A percentile compares a stretch with the other conserved stretches of the same genome.
These are phyloP conservation scores for Cladophialophora yegresii DNA, from an alignment of 2,329 filamentous ascomycete species.

Conservation along the genomic window DNA sequence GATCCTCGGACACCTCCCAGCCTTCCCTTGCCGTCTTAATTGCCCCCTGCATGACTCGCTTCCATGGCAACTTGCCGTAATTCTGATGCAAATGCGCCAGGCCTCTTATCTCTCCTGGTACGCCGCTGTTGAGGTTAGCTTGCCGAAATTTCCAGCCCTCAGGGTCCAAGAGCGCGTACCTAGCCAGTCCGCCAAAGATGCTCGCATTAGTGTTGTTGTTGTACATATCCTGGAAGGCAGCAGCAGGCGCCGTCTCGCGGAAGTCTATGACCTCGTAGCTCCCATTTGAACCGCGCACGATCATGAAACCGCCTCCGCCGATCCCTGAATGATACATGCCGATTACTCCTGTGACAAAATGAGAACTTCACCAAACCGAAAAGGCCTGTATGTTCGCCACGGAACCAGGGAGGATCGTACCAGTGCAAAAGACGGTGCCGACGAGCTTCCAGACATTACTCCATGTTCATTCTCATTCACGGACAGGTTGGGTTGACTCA, in stretches of 20 bases:
- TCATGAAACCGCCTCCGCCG: slow-evolving; percentile 87
- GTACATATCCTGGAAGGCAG: slow-evolving; percentile 84
- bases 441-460: slow-evolving; percentile 54
- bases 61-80: slow-evolving; percentile 67
- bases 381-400: too few relatives aligned
- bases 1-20: slow-evolving; percentile 71
- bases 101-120: slow-evolving; percentile 67
- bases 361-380: too few relatives aligned
- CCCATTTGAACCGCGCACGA: slow-evolving; percentile 72
- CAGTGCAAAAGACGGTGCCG: slow-evolving; percentile 72
- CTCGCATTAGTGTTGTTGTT: slow-evolving; percentile 67
- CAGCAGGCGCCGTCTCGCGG: slow-evolving; percentile 80
- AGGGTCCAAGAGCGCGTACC: slow-evolving; percentile 40
- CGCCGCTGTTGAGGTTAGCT: slow-evolving; percentile 47
- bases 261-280: slow-evolving; percentile 86
- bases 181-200: slow-evolving; percentile 70
- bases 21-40: slow-evolving; percentile 72
- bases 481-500: slow-evolving; percentile 39
- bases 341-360: too few relatives aligned
- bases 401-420: too few relatives aligned
- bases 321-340: slow-evolving; percentile 82
- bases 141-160: neutral
- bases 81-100: slow-evolving; percentile 72
- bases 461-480: neutral
- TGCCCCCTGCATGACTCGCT: slow-evolving; percentile 70